Conservation (phyloP, 208 protist genomes). For the Acanthamoeba lenticulata region DNA sequence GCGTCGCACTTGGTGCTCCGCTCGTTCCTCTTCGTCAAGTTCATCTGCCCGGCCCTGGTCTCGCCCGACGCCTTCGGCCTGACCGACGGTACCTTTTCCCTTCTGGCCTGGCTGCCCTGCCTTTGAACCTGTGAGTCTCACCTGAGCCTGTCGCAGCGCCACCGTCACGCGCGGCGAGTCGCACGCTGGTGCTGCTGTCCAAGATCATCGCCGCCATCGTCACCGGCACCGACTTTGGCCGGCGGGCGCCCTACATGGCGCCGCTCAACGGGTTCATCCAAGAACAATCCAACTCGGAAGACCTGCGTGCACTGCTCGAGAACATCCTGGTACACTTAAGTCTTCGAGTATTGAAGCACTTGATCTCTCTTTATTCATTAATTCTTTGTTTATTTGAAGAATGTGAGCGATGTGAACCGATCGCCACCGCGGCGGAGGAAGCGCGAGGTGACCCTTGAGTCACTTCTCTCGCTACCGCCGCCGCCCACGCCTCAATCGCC, state of each 20-base stretch:
- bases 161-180: not conserved
- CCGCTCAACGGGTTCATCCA: not conserved
- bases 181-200: constrained; percentile 30
- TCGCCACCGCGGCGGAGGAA: not conserved
- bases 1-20: constrained; percentile 41
- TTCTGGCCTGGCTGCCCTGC: not conserved
- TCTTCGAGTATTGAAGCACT: not conserved
- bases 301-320: not conserved
- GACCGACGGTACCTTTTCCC: constrained; percentile 18
- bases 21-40: constrained; percentile 65
- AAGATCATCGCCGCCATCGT: constrained; percentile 55
- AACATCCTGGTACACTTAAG: constrained; percentile 7
- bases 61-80: constrained; percentile 61
- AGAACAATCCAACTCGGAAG: constrained; percentile 13
- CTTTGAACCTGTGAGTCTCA: too few species aligned
- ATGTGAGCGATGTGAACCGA: not conserved
- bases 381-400: not conserved
- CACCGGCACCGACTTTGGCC: constrained; percentile 19
- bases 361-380: not conserved
- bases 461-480: not conserved
- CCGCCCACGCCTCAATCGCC: not conserved
- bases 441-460: not conserved
- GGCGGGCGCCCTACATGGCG: not conserved
- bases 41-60: constrained; percentile 58
- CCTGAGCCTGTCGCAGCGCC: not conserved